phyloP scores from a whole-genome alignment of 148 eudicot species.

The Rhododendron molle region DNA sequence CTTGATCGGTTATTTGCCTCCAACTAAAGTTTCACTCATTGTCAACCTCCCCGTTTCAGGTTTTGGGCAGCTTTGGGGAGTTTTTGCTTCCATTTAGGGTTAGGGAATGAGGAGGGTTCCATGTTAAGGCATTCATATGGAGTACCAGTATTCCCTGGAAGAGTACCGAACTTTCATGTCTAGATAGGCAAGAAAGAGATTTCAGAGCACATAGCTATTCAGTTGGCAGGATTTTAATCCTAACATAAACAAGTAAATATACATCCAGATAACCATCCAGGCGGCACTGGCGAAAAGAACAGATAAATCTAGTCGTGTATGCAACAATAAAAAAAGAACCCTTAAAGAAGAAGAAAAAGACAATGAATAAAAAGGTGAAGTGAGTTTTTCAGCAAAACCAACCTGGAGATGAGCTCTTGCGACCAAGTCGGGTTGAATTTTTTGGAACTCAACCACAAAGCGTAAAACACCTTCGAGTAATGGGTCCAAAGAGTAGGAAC shows the following conservation, averaged over 20 bases:
- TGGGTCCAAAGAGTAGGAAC: slow-evolving; percentile 72
- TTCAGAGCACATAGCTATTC: neutral
- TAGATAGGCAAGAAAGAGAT: neutral
- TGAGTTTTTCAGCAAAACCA: slow-evolving; percentile 14
- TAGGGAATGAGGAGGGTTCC: neutral
- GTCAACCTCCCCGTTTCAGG: neutral
- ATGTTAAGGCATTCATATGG: neutral
- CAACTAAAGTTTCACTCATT: neutral
- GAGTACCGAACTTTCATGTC: neutral
- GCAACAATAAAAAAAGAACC: neutral
- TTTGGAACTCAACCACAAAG: slow-evolving; percentile 81
- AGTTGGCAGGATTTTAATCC: neutral
- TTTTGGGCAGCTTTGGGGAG: neutral
- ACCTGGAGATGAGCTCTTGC: slow-evolving; percentile 96
- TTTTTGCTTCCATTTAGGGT: neutral
- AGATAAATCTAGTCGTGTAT: neutral
- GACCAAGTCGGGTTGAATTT: slow-evolving; percentile 85
- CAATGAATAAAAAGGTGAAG: neutral
- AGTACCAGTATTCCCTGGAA: neutral
- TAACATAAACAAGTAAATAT: neutral
- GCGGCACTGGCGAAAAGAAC: neutral
- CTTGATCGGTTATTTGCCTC: neutral
- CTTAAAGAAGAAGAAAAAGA: neutral
- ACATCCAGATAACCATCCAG: neutral
- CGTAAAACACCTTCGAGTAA: slow-evolving; percentile 57